Evolutionary conservation across 805 yeast genomes (phyloP).

Genomic region (Wickerhamiella allomyrinae): DNA sequence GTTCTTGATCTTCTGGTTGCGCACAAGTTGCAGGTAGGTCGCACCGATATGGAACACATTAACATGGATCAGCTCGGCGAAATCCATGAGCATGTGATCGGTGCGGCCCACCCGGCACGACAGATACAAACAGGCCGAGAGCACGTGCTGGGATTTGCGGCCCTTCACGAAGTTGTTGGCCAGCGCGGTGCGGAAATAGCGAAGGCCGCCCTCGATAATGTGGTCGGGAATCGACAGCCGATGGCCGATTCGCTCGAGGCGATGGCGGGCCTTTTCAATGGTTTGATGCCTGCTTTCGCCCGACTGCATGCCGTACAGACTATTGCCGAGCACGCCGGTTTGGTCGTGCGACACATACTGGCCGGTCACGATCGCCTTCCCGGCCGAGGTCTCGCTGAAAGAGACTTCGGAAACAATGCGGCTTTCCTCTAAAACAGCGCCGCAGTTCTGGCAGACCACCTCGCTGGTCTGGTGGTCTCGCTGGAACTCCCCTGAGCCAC

Average conservation of each 20-base stretch:
- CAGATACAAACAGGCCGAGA: conserved; percentile 86
- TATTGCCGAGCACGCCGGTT: conserved; percentile 48
- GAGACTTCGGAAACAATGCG: conserved; percentile 93
- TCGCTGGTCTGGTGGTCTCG: conserved; percentile 29
- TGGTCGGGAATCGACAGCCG: conserved; percentile 71
- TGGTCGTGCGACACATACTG: conserved; percentile 84
- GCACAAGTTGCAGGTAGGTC: conserved; percentile 86
- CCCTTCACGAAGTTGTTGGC: conserved; percentile 90
- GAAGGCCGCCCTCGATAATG: conserved; percentile 72
- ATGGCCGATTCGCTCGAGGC: conserved; percentile 65
- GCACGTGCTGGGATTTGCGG: conserved; percentile 86
- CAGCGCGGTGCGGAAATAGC: conserved; percentile 80
- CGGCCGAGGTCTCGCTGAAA: conserved; percentile 80
- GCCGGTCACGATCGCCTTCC: conserved; percentile 95
- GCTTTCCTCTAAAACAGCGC: conserved; percentile 76
- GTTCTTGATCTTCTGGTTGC: conserved; percentile 57
- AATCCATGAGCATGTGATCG: conserved; percentile 91
- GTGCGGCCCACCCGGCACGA: conserved; percentile 88
- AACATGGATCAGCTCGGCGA: conserved; percentile 76
- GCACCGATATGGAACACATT: conserved; percentile 93
- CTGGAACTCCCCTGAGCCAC: conserved; percentile 12
- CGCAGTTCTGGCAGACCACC: conserved; percentile 69
- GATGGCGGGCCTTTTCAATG: conserved; percentile 63
- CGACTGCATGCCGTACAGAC: conserved; percentile 32
- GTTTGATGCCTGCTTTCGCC: conserved; percentile 82